These are phyloP conservation scores for Carex cristatella DNA, from an alignment of 176 grass and related monocot genomes.

Conservation along the genomic window DNA sequence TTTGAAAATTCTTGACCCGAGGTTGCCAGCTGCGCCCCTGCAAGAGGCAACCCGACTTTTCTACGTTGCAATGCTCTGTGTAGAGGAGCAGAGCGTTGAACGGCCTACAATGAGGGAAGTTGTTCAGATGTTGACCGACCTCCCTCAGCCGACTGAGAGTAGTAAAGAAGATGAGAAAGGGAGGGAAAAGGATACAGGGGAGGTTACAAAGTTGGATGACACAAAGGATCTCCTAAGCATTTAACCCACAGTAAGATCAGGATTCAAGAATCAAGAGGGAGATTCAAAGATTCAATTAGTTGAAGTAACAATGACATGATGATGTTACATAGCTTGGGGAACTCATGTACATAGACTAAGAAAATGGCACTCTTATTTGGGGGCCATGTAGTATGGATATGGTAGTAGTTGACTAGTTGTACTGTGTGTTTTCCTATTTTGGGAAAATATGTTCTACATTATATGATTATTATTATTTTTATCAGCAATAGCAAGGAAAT, in stretches of 20 bases:
- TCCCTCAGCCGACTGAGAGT: conserved; percentile 20
- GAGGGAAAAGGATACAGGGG: neutral
- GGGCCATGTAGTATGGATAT: neutral
- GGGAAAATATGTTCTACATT: neutral
- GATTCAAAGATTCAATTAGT: neutral
- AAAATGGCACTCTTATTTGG: neutral
- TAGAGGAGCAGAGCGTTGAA: conserved; percentile 69
- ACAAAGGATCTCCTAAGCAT: conserved; percentile 11
- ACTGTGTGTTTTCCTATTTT: neutral
- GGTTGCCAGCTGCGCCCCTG: conserved; percentile 49
- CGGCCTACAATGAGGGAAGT: conserved; percentile 91
- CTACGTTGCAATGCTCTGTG: conserved; percentile 73
- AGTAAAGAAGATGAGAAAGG: neutral
- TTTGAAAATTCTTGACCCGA: conserved; percentile 44
- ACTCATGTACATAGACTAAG: neutral
- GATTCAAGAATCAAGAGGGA: neutral
- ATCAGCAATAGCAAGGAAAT: neutral
- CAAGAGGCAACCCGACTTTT: conserved; percentile 64
- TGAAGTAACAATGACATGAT: neutral
- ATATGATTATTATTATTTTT: neutral
- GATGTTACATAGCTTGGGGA: neutral
- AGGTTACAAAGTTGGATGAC: neutral
- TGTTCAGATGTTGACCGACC: conserved; percentile 64
- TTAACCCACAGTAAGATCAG: neutral
- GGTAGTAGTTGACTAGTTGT: neutral